phyloP scores from a whole-genome alignment of 257 asterid species.

The Cordia subcordata region DNA sequence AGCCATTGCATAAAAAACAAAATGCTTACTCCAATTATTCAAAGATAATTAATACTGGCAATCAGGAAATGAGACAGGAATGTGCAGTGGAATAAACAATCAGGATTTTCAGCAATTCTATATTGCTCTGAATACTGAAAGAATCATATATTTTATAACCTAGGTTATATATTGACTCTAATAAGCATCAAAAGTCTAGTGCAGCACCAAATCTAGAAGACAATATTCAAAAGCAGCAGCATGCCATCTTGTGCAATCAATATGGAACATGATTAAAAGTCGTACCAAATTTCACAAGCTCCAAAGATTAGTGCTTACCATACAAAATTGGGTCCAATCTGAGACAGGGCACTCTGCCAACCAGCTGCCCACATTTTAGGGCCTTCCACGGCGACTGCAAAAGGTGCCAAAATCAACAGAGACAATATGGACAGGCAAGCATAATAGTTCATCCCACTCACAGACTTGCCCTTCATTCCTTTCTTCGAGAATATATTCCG shows the following conservation, averaged over 20 bases:
- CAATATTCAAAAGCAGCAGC: too few species aligned
- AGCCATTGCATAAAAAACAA: too few species aligned
- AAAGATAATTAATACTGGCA: too few species aligned
- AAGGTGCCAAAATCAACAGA: slow-evolving; percentile 20
- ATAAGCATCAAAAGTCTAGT: too few species aligned
- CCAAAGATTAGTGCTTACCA: slow-evolving; percentile 7
- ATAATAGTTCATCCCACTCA: slow-evolving; percentile 22
- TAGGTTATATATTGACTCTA: neutral
- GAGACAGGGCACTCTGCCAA: slow-evolving; percentile 16
- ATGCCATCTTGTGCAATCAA: neutral
- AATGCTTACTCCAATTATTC: too few species aligned
- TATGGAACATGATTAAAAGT: neutral
- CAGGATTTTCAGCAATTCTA: too few species aligned
- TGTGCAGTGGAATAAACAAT: too few species aligned
- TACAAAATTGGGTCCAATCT: slow-evolving; percentile 23
- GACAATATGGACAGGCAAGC: slow-evolving; percentile 21
- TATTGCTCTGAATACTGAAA: too few species aligned
- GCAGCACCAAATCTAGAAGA: too few species aligned
- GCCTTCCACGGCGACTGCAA: slow-evolving; percentile 21
- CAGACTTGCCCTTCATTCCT: slow-evolving; percentile 22
- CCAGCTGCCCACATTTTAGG: slow-evolving; percentile 22
- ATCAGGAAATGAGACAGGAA: too few species aligned
- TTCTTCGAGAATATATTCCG: slow-evolving; percentile 21
- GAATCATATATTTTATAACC: too few species aligned
- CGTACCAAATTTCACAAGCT: neutral